Evolutionary conservation across 192 early-diverging fungal genomes (phyloP), one percentile per base, ranked within the genome.

Genomic region (Backusella tuberculispora): DNA sequence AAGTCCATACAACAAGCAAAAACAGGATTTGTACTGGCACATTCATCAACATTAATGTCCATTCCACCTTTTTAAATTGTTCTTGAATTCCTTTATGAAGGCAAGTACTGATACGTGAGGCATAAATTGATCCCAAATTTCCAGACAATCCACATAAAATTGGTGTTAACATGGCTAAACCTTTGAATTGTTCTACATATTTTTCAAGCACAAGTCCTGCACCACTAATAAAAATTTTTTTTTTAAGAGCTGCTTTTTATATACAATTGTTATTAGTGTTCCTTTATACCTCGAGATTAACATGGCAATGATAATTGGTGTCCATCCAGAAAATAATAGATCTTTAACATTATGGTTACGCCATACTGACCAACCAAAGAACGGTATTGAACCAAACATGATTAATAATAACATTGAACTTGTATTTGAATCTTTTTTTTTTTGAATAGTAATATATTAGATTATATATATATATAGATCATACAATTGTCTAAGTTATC

Each of bases 71-170:
- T 12, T 80, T 9, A 76, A 85, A 84, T 74, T 84, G 71, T 56
- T 87, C 83, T 53, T 77, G 77, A 26, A 71, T 72, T 37, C 80
- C 85, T 8, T 81, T 76, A 63, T 95, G 93, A 34, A 95, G 78
- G 19, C 88, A 85, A 7, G 93, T 93, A 7, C 90, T 92, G 38
- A 95, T 88, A 9, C 93, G 84, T 38, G 91, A 91, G 0, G 91
- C 90, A 67, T 91, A 93, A 15, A 95, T 91, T 6, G 93, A 92
- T 26, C 89, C 91, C n/a, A 95, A 83, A 71, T 95, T 95, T 37
- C 94, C 94, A 26, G 87, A 84, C 13, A 94, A 38, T 15, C 83
- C 91, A 71, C 90, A 90, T 63, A 92, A 71, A 6, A 92, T 87
- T 12, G 92, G 92, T 8, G 90, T 85, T 37, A 93, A 75, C 69